Conservation (phyloP, 2,329 filamentous ascomycete genomes). For the Botrytis byssoidea region DNA sequence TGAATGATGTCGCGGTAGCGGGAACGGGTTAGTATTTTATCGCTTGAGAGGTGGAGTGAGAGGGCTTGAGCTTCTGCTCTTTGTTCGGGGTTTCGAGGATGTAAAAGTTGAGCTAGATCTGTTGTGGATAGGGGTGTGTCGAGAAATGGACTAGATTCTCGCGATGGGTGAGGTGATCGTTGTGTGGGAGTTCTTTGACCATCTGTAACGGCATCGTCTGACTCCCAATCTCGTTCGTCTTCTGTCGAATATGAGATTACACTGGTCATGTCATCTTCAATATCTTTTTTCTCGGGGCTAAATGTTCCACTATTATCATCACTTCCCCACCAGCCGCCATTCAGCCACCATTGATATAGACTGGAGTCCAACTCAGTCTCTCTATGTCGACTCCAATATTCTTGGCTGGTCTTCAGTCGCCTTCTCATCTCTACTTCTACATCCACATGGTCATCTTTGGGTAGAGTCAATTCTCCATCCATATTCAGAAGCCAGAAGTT, state of each 20-base stretch:
- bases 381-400: slow-evolving; percentile 45
- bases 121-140: slow-evolving; percentile 64
- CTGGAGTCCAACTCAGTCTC: slow-evolving; percentile 70
- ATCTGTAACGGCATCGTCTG: slow-evolving; percentile 43
- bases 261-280: slow-evolving; percentile 75
- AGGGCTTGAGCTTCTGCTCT: slow-evolving; percentile 78
- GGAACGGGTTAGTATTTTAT: slow-evolving; percentile 76
- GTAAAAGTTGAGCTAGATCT: slow-evolving; percentile 76
- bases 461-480: slow-evolving; percentile 54
- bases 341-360: slow-evolving; percentile 82
- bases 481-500: slow-evolving; percentile 55
- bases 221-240: slow-evolving; percentile 49
- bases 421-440: slow-evolving; percentile 77
- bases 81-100: slow-evolving; percentile 75
- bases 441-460: slow-evolving; percentile 66
- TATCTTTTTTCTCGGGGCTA: slow-evolving; percentile 51
- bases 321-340: slow-evolving; percentile 81
- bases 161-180: slow-evolving; percentile 50
- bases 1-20: slow-evolving; percentile 68
- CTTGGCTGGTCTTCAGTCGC: slow-evolving; percentile 49
- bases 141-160: slow-evolving; percentile 56
- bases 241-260: slow-evolving; percentile 60
- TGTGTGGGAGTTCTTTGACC: slow-evolving; percentile 74
- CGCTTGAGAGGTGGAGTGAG: slow-evolving; percentile 72
- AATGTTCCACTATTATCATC: slow-evolving; percentile 81